Conservation (phyloP, 73 alveolate genomes). For the Stentor roeselii region DNA sequence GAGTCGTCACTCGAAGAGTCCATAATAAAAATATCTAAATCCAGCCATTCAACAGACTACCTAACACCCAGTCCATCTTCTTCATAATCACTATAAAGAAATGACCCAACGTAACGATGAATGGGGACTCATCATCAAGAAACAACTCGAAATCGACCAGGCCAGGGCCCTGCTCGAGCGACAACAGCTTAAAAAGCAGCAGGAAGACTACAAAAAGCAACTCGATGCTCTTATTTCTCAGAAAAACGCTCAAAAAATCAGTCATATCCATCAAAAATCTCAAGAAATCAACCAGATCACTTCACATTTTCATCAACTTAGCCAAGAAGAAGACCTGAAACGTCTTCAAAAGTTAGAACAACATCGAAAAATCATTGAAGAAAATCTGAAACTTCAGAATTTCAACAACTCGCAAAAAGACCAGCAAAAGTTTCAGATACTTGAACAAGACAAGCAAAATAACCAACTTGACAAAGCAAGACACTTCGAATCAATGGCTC, state of each 20-base stretch:
- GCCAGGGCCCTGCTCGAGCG: background rate
- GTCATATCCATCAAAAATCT: background rate
- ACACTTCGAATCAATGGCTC: background rate
- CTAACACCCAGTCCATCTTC: no score
- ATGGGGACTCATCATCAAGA: conserved; percentile 1
- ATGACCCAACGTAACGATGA: no score
- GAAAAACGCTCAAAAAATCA: background rate
- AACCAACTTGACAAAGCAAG: background rate
- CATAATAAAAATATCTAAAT: no score
- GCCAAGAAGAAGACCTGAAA: background rate
- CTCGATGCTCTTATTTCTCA: background rate
- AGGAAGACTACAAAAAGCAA: background rate
- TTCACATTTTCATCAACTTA: background rate
- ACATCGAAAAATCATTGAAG: background rate
- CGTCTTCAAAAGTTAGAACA: background rate
- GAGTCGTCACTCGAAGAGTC: no score
- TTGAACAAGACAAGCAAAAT: background rate
- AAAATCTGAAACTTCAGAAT: background rate
- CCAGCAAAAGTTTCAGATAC: no score
- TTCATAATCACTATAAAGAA: no score
- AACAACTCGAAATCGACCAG: background rate
- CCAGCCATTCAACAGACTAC: no score
- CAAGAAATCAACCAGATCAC: no score
- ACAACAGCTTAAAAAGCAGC: background rate
- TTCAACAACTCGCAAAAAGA: background rate